phyloP scores from a whole-genome alignment of 2,329 filamentous ascomycete species.

The Lizonia empirigonia region DNA sequence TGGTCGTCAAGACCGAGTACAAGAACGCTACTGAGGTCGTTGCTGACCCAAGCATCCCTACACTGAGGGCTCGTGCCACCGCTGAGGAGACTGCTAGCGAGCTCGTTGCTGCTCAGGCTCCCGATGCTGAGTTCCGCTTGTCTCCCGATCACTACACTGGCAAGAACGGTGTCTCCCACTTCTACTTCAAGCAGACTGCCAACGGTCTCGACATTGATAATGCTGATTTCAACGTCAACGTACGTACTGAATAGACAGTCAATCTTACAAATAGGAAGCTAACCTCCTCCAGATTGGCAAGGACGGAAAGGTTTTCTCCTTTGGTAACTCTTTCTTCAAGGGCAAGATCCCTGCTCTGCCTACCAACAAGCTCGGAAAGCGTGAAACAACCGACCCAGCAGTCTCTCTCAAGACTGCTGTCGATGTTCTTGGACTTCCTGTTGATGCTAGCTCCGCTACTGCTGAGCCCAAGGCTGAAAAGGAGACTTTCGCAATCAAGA shows the following conservation, averaged over 20 bases:
- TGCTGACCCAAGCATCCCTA: slow-evolving; percentile 15
- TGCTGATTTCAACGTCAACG: slow-evolving; percentile 65
- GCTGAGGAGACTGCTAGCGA: slow-evolving; percentile 17
- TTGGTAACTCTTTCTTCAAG: slow-evolving; percentile 58
- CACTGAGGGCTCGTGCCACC: slow-evolving; percentile 15
- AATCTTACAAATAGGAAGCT: neutral
- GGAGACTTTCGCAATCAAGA: slow-evolving; percentile 52
- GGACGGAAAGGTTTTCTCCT: slow-evolving; percentile 63
- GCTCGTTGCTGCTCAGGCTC: slow-evolving; percentile 12
- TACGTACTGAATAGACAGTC: slow-evolving; percentile 42
- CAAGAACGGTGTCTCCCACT: slow-evolving; percentile 60
- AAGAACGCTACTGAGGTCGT: slow-evolving; percentile 26
- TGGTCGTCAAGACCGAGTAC: slow-evolving; percentile 33
- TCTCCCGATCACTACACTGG: slow-evolving; percentile 38
- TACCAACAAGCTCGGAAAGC: slow-evolving; percentile 14
- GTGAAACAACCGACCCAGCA: slow-evolving; percentile 49
- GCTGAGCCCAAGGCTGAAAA: slow-evolving; percentile 27
- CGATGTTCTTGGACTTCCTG: slow-evolving; percentile 47
- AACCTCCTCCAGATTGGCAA: slow-evolving; percentile 50
- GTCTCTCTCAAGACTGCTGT: slow-evolving; percentile 51
- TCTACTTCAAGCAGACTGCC: slow-evolving; percentile 63
- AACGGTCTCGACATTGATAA: slow-evolving; percentile 65
- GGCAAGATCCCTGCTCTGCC: slow-evolving; percentile 49
- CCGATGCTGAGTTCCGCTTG: slow-evolving; percentile 17
- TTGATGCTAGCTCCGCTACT: slow-evolving; percentile 48